Evolutionary conservation across 495 filamentous ascomycete genomes (phyloP).

Genomic region (Geoglossum glabrum): DNA sequence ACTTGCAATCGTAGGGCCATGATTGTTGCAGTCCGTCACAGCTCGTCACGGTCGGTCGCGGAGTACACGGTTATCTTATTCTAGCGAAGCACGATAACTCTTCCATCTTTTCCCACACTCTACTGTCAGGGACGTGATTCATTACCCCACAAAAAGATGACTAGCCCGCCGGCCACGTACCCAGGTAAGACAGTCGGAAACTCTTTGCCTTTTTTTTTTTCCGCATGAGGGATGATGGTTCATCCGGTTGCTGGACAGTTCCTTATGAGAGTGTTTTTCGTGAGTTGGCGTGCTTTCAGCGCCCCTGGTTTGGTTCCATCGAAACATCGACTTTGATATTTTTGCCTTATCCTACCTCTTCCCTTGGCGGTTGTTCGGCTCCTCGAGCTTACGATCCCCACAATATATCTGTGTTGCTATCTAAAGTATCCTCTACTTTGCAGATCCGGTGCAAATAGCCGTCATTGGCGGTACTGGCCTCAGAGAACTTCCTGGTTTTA

Average conservation of each 20-base stretch:
- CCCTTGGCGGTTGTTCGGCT: background rate
- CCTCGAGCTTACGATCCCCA: background rate
- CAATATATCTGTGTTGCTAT: background rate
- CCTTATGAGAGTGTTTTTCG: too few species aligned
- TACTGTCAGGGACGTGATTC: too few species aligned
- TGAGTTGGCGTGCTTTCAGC: too few species aligned
- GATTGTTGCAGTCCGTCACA: background rate
- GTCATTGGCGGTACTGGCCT: constrained; percentile 95
- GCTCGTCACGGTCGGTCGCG: background rate
- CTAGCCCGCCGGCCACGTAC: background rate
- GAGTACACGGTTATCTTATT: too few species aligned
- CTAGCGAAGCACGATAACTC: too few species aligned
- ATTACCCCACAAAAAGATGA: background rate
- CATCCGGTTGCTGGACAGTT: too few species aligned
- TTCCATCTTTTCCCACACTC: background rate
- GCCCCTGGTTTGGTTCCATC: too few species aligned
- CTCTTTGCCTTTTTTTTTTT: background rate
- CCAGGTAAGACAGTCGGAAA: background rate
- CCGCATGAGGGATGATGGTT: too few species aligned
- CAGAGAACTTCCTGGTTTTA: constrained; percentile 48
- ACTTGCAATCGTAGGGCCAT: background rate
- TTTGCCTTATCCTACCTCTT: background rate
- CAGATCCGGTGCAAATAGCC: constrained; percentile 70
- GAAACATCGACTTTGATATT: background rate
- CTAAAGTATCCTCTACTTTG: background rate